Conservation (phyloP, 768 basidiomycete genomes). For the Hericium rajendrae region DNA sequence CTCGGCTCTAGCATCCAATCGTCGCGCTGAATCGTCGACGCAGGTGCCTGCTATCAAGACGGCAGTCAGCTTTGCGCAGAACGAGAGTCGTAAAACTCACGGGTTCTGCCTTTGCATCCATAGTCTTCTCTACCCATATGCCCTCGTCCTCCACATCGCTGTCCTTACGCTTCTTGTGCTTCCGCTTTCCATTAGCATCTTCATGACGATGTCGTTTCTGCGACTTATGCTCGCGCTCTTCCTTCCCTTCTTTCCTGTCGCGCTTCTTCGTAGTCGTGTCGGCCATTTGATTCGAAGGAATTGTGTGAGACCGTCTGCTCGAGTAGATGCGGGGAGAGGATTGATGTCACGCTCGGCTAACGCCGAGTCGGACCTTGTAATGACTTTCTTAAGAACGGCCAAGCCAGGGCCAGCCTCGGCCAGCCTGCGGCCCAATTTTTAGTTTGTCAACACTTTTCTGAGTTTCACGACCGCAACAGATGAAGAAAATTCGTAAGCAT, state of each 20-base stretch:
- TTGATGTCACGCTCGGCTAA: too few relatives aligned
- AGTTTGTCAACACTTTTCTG: too few relatives aligned
- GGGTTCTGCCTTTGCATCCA: conserved; percentile 66
- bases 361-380: too few relatives aligned
- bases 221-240: conserved; percentile 32
- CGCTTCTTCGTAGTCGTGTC: background rate
- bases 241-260: conserved; percentile 11
- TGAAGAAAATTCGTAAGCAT: too few relatives aligned
- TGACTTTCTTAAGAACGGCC: too few relatives aligned
- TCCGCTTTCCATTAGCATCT: conserved; percentile 27
- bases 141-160: conserved; percentile 65
- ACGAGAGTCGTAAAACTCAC: conserved; percentile 33
- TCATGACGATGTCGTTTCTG: conserved; percentile 49
- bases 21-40: conserved; percentile 52
- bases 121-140: conserved; percentile 85
- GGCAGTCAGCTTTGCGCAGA: background rate
- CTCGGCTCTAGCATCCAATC: conserved; percentile 74
- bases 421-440: too few relatives aligned
- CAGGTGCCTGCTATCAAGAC: conserved; percentile 27
- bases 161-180: conserved; percentile 26
- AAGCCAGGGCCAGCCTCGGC: too few relatives aligned
- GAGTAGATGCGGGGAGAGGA: too few relatives aligned
- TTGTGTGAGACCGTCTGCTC: too few relatives aligned
- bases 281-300: background rate
- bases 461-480: too few relatives aligned